Evolutionary conservation across 108 stramenopile genomes (phyloP).

Genomic region (Nitzschia sp.): DNA sequence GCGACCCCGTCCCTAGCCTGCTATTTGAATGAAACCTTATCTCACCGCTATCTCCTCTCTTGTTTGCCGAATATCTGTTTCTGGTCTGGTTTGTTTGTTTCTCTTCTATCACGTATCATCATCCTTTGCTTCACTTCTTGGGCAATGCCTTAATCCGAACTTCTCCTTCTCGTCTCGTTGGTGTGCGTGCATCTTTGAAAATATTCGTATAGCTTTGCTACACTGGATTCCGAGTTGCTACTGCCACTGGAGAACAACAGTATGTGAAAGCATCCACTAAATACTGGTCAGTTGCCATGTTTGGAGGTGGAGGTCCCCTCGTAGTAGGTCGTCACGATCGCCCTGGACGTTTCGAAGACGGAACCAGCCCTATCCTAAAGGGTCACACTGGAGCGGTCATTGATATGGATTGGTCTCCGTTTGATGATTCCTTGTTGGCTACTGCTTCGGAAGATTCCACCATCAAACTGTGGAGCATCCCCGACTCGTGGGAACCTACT

Average conservation of each 20-base stretch:
- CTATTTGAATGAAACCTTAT: too few relatives aligned
- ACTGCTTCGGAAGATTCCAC: constrained; percentile 93
- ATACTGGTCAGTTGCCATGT: constrained; percentile 95
- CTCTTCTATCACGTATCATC: neutral
- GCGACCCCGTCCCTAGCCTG: too few relatives aligned
- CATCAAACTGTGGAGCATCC: constrained; percentile 97
- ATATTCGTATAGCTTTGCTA: constrained; percentile 74
- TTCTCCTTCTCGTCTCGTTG: neutral
- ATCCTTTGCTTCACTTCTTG: too few relatives aligned
- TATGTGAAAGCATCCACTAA: constrained; percentile 99
- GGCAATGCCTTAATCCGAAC: too few relatives aligned
- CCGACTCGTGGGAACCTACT: constrained; percentile 89
- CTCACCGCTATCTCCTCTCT: neutral
- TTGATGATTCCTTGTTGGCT: constrained; percentile 93
- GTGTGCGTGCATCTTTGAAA: too few relatives aligned
- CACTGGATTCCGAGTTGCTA: constrained; percentile 88
- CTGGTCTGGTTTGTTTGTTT: too few relatives aligned
- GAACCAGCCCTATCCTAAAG: constrained; percentile 74
- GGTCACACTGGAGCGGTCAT: constrained; percentile 94
- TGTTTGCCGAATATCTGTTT: too few relatives aligned
- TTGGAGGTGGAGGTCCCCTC: constrained; percentile 94
- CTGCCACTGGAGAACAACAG: constrained; percentile 96
- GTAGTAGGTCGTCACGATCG: constrained; percentile 86
- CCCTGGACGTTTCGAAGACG: constrained; percentile 83
- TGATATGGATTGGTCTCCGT: constrained; percentile 98